phyloP scores from a whole-genome alignment of 192 early-diverging fungal genomes.

The Podila epicladia region DNA sequence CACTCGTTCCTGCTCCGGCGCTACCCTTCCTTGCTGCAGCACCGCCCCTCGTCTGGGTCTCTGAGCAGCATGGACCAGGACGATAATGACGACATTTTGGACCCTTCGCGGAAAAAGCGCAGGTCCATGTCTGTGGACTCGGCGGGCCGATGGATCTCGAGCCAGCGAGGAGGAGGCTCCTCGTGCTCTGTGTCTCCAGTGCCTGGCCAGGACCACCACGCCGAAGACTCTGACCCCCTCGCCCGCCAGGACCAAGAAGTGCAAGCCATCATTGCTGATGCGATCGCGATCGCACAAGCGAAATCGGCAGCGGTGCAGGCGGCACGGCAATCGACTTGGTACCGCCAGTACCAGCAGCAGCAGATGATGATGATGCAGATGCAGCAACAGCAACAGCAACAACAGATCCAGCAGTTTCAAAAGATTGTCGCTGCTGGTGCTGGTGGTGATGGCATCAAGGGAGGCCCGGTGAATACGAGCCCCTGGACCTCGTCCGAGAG shows the following conservation, averaged over 20 bases:
- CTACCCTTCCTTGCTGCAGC: neutral
- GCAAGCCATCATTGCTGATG: conserved; percentile 28
- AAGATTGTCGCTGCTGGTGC: neutral
- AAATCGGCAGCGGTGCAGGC: conserved; percentile 25
- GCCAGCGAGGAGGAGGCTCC: neutral
- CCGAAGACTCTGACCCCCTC: too few species aligned
- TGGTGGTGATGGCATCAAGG: too few species aligned
- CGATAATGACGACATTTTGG: neutral
- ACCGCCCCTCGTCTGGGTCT: neutral
- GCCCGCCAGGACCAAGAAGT: conserved; percentile 16
- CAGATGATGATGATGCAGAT: neutral
- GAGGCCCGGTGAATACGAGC: neutral
- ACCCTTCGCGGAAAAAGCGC: neutral
- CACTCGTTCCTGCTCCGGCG: neutral
- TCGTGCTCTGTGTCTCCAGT: neutral
- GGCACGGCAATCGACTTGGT: conserved; percentile 16
- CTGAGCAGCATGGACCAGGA: neutral
- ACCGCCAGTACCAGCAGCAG: conserved; percentile 10
- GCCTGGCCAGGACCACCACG: neutral
- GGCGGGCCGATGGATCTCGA: neutral
- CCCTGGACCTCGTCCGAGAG: neutral
- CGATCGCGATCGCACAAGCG: conserved; percentile 21
- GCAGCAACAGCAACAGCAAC: neutral
- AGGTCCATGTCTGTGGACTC: conserved; percentile 25
- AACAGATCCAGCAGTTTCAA: neutral